These are phyloP conservation scores for Lachnellula cervina DNA, from an alignment of 2,329 filamentous ascomycete genomes.

Conservation along the genomic window DNA sequence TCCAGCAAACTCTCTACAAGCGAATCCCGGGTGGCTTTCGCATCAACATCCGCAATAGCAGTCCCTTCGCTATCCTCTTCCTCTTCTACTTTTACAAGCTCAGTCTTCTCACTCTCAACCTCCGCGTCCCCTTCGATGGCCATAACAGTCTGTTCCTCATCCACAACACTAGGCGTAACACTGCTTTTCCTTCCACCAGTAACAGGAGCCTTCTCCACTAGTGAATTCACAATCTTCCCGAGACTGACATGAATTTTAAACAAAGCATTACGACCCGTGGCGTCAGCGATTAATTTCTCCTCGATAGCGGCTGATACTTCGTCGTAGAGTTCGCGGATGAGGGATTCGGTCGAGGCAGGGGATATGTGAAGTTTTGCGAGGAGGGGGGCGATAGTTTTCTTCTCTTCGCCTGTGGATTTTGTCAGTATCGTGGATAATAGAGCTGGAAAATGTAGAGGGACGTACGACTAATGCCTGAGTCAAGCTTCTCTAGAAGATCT, in stretches of 20 bases:
- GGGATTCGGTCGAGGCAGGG: constrained; percentile 56
- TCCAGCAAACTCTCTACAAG: constrained; percentile 28
- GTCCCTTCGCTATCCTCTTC: constrained; percentile 20
- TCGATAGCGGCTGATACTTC: constrained; percentile 60
- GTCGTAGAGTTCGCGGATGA: constrained; percentile 53
- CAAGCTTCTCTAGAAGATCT: constrained; percentile 70
- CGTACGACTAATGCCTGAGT: constrained; percentile 64
- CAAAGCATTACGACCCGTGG: constrained; percentile 57
- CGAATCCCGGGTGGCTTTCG: constrained; percentile 15
- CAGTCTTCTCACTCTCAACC: constrained; percentile 35
- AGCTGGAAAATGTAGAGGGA: constrained; percentile 3
- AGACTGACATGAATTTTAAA: constrained; percentile 65
- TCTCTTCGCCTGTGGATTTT: constrained; percentile 65
- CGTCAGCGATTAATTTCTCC: constrained; percentile 53
- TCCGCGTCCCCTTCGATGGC: constrained; percentile 23
- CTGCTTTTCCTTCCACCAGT: constrained; percentile 23
- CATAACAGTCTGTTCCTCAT: constrained; percentile 35
- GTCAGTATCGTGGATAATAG: constrained; percentile 28
- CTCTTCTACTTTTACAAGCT: constrained; percentile 38
- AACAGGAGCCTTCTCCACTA: constrained; percentile 40
- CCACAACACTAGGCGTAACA: constrained; percentile 31
- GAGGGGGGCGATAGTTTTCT: constrained; percentile 72
- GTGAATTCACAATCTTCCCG: constrained; percentile 61
- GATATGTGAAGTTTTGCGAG: constrained; percentile 79
- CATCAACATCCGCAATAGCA: constrained; percentile 9